phyloP scores from a whole-genome alignment of 495 filamentous ascomycete species.

The Cetradonia linearis region DNA sequence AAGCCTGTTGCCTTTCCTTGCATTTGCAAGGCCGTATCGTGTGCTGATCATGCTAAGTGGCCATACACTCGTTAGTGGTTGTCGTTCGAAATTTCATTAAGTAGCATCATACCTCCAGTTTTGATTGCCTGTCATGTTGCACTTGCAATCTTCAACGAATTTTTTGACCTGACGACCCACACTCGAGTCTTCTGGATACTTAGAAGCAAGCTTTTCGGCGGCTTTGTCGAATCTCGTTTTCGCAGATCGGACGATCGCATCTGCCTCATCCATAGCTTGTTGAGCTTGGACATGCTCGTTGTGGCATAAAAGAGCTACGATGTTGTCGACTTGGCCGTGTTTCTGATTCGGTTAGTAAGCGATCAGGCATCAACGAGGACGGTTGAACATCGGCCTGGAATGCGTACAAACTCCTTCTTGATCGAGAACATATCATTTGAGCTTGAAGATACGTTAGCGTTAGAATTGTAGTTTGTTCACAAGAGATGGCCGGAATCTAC shows the following conservation, averaged over 20 bases:
- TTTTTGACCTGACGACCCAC: not conserved
- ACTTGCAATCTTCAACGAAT: not conserved
- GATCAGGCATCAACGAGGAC: too few relatives aligned
- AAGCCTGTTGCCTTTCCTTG: not conserved
- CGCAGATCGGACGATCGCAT: not conserved
- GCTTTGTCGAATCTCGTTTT: not conserved
- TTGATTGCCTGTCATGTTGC: constrained; percentile 2
- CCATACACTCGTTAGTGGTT: not conserved
- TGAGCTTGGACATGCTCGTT: not conserved
- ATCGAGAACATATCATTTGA: constrained; percentile 3
- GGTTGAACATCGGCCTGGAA: not conserved
- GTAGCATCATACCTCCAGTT: not conserved
- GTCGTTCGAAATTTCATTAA: too few relatives aligned
- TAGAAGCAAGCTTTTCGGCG: not conserved
- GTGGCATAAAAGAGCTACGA: not conserved
- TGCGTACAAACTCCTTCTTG: constrained; percentile 8
- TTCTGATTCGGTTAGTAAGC: not conserved
- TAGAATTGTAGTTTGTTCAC: not conserved
- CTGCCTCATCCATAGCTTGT: not conserved
- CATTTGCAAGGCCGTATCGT: not conserved
- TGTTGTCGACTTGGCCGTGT: not conserved
- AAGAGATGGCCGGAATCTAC: not conserved
- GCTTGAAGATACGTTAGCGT: not conserved
- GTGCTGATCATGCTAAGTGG: not conserved
- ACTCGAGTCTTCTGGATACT: not conserved